Evolutionary conservation across 345 rosid genomes (phyloP).

Genomic region (Anastatica hierochuntica): DNA sequence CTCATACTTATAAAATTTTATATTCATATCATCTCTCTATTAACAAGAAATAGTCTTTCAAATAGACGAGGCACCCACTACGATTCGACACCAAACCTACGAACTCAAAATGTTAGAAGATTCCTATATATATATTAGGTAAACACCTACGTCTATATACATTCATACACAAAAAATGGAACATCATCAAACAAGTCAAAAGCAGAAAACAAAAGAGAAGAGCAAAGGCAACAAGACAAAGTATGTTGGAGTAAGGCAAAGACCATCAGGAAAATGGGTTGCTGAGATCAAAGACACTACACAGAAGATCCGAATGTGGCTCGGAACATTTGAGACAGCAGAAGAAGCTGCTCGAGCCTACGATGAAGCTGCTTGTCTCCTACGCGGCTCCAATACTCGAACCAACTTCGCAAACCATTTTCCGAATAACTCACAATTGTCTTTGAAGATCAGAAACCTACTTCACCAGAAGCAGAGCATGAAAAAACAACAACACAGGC

Average conservation of each 20-base stretch:
- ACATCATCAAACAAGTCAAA: constrained; percentile 16
- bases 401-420: constrained; percentile 57
- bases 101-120: background rate
- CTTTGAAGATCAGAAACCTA: constrained; percentile 67
- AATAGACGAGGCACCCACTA: constrained; percentile 48
- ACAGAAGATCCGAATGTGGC: constrained; percentile 88
- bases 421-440: constrained; percentile 45
- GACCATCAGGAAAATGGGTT: constrained; percentile 92
- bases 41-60: constrained; percentile 13
- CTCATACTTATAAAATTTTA: too few species aligned
- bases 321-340: constrained; percentile 45
- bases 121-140: background rate
- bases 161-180: constrained; percentile 30
- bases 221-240: constrained; percentile 23
- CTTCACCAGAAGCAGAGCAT: constrained; percentile 59
- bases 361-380: constrained; percentile 81
- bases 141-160: background rate
- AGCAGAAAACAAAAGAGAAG: constrained; percentile 27
- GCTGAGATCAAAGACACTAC: constrained; percentile 92
- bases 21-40: background rate
- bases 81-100: constrained; percentile 4
- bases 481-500: constrained; percentile 24
- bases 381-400: constrained; percentile 77
- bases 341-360: constrained; percentile 49
- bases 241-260: constrained; percentile 79